Percentiles rank a stretch among this genome's conserved stretches.
phyloP scores from a whole-genome alignment of 1,284 basidiomycete genomes.

The Trametes sp. region DNA sequence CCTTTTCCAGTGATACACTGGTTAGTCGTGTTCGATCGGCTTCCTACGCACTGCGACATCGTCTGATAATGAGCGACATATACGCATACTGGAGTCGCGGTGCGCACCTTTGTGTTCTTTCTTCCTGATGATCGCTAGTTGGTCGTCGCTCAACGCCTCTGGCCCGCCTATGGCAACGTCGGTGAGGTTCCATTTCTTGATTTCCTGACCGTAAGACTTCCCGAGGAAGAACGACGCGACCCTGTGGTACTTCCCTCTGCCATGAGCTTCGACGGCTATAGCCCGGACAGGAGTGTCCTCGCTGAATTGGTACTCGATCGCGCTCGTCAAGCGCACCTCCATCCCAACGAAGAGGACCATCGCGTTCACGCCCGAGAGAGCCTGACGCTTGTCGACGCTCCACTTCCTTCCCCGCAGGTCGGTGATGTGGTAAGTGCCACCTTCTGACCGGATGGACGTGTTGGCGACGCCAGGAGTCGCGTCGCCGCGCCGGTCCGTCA shows the following conservation, averaged over 20 bases:
- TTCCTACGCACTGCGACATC: conserved; percentile 11
- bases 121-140: conserved; percentile 6
- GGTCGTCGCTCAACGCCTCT: neutral
- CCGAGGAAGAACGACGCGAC: conserved; percentile 22
- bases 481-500: conserved; percentile 5
- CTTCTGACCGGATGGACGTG: neutral
- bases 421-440: conserved; percentile 6
- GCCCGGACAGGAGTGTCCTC: conserved; percentile 15
- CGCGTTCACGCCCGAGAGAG: neutral
- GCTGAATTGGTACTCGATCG: conserved; percentile 7
- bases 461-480: conserved; percentile 17
- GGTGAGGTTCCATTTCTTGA: conserved; percentile 10
- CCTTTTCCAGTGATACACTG: neutral
- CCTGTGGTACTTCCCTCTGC: conserved; percentile 11
- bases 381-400: conserved; percentile 8
- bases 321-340: conserved; percentile 6
- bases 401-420: conserved; percentile 13
- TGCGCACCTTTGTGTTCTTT: conserved; percentile 13
- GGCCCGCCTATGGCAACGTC: conserved; percentile 11
- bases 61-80: no score
- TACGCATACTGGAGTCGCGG: neutral
- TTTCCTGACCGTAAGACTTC: conserved; percentile 10
- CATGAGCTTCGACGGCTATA: conserved; percentile 9
- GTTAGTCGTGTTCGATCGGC: conserved; percentile 15
- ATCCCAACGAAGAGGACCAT: neutral